Conservation (phyloP, 768 basidiomycete species). For the Panus rudis region DNA sequence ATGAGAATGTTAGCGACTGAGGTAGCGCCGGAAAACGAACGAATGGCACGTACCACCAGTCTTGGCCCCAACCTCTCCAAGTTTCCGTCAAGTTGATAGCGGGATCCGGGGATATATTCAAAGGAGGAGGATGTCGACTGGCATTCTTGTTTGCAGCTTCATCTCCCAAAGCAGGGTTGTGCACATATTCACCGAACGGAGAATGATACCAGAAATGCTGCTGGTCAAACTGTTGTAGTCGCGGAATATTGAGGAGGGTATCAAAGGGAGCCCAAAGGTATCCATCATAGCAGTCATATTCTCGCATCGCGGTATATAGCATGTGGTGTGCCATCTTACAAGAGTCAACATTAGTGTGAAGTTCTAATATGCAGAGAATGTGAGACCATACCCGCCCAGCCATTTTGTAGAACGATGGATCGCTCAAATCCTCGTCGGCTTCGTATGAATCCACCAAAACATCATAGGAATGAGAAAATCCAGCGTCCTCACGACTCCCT, state of each 20-base stretch:
- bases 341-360: neutral
- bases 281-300: slow-evolving; percentile 39
- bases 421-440: slow-evolving; percentile 35
- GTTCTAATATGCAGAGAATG: neutral
- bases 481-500: slow-evolving; percentile 37
- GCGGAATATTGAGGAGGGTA: slow-evolving; percentile 42
- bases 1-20: no score
- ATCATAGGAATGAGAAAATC: slow-evolving; percentile 43
- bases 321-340: slow-evolving; percentile 45
- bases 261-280: slow-evolving; percentile 50
- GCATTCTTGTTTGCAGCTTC: slow-evolving; percentile 13
- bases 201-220: slow-evolving; percentile 44
- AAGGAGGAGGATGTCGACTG: slow-evolving; percentile 32
- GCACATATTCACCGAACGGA: slow-evolving; percentile 36
- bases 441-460: slow-evolving; percentile 42
- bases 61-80: slow-evolving; percentile 34
- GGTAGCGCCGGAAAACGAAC: no score
- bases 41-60: slow-evolving; percentile 40
- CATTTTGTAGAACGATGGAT: slow-evolving; percentile 33
- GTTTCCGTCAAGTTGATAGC: slow-evolving; percentile 29
- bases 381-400: slow-evolving; percentile 32
- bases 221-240: slow-evolving; percentile 39
- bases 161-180: slow-evolving; percentile 28
- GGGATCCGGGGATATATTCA: slow-evolving; percentile 35
- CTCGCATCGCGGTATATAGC: slow-evolving; percentile 40